Evolutionary conservation across 1,284 basidiomycete species (phyloP), one percentile per base, ranked within the genome.

Genomic region (Lignosus rhinocerotis): DNA sequence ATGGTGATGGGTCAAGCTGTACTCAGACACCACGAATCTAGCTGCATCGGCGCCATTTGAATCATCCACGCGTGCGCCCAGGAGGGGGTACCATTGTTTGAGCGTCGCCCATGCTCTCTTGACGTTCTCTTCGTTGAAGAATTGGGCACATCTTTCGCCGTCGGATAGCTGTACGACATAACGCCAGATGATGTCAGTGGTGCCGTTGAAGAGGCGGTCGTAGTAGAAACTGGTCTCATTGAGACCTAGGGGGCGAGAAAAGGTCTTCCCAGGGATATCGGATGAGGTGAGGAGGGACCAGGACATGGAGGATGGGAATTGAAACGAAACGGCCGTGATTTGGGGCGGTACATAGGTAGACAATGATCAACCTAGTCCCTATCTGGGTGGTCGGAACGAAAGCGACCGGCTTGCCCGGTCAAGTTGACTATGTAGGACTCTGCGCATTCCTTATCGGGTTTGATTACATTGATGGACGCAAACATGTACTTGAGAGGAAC

Each of bases 71-170:
- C 59, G 70, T 17, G 77, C 73, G 6, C 74, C 81, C 31, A 83
- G 75, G 10, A 85, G 70, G 6, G 82, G 82, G 61, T 75, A 81
- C 45, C 70, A 72, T 30, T 69, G 71, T 64, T 84, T 84, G 52
- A 81, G 61, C 19, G 72, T 57, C 14, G 69, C 52, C 81, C 82
- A 84, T 30, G 78, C 71, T 25, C 70, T 67, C 9, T 53, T 55
- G 21, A 83, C 63, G 56, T 78, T 79, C 9, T 69, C 64, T 32
- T 61, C 52, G 41, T 52, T 55, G 56, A 69, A 70, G 9, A 69
- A 38, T 3, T 43, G 34, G 1, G 56, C 21, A 14, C 59, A 56
- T 8, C 59, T 62, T 2, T 48, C 49, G 25, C 11, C 62, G 33
- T 70, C 50, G 6, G 43, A 45, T 17, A 71, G 56, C 51, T 75